Evolutionary conservation across 345 rosid genomes (phyloP), one percentile per base, ranked within the genome.

Genomic region (Alliaria petiolata): DNA sequence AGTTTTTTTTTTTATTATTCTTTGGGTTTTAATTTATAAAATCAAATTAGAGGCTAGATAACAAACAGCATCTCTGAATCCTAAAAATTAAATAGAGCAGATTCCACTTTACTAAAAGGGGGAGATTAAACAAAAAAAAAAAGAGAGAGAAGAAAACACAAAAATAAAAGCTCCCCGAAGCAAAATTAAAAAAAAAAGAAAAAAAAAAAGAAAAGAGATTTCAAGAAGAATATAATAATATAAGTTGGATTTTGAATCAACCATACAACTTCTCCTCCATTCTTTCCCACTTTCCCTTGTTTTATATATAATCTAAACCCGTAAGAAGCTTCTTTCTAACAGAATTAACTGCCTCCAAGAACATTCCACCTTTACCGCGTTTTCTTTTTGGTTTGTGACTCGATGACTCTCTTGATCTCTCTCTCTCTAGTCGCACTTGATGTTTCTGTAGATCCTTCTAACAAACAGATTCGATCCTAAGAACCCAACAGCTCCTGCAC

Each of bases 361-460:
- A 47, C 43, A 34, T 59, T 70, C 68, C 46, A 7, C 14, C 70
- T 63, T 64, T 55, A 7, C 50, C 20, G 40, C 50, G 10, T 44
- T 44, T 39, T 39, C 0, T 19, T 43, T 28, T 17, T 6, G 15
- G 35, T 73, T 56, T 2, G 42, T 36, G 46, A 30, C 35, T 13
- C 17, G n/a, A n/a, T n/a, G n/a, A n/a, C n/a, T 51, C 34, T 22
- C 25, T 22, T 3, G 1, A 1, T 22, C 25, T 22, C 25, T 22
- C 25, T 50, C 44, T 34, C 22, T 44, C 82, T 87, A 93, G 80
- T 93, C 98, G 69, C 97, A 93, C 78, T 93, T 90, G 81, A 93
- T 93, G 89, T 90, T 90, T 78, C 93, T 90, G 83, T 90, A 93
- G 84, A 93, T 93, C 83, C 98, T 87, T 78, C 97, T 81, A 51